Conservation (phyloP, 169 alveolate species). For the Plasmodium gaboni region DNA sequence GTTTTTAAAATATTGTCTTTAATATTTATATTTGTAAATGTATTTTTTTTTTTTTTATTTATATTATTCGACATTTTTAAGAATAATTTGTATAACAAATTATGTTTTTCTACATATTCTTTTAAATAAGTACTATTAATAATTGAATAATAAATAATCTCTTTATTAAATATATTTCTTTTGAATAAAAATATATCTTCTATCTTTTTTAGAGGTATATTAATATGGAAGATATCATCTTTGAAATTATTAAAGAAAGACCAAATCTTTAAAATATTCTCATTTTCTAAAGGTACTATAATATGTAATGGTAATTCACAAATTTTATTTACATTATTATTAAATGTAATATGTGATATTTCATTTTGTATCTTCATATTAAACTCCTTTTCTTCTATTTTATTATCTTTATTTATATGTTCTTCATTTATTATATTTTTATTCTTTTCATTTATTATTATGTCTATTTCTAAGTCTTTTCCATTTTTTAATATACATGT, state of each 20-base stretch:
- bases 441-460: background rate
- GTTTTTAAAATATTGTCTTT: constrained; percentile 9
- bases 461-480: background rate
- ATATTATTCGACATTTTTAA: background rate
- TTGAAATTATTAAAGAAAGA: constrained; percentile 5
- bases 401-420: background rate
- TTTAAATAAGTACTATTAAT: background rate
- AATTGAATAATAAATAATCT: background rate
- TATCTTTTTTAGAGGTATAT: background rate
- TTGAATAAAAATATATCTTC: constrained; percentile 6
- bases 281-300: constrained; percentile 20
- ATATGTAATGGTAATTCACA: background rate
- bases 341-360: background rate
- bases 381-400: background rate
- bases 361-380: background rate
- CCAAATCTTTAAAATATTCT: constrained; percentile 19
- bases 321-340: background rate
- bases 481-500: background rate
- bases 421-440: background rate
- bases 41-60: background rate
- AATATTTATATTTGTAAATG: background rate
- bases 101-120: constrained; percentile 1
- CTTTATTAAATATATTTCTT: constrained; percentile 13
- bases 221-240: background rate
- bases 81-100: background rate